A percentile compares a stretch with the other conserved stretches of the same genome.
Conservation (phyloP, 2,329 filamentous ascomycete species). For the Trichophyton verrucosum region DNA sequence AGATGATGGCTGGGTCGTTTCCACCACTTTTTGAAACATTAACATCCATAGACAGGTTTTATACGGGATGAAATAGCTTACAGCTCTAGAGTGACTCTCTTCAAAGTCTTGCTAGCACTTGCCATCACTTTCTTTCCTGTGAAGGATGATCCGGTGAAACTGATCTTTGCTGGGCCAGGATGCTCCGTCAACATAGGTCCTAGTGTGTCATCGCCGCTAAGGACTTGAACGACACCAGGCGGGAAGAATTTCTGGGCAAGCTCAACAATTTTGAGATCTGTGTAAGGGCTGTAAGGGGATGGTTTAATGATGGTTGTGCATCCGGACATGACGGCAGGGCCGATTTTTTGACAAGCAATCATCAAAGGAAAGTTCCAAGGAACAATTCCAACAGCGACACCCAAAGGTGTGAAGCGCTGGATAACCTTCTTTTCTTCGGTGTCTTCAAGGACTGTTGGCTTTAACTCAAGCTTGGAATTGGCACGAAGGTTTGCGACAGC, state of each 20-base stretch:
- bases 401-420: slow-evolving; percentile 28
- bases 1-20: slow-evolving; percentile 45
- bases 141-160: slow-evolving; percentile 45
- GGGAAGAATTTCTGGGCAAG: slow-evolving; percentile 40
- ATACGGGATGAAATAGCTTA: slow-evolving; percentile 1
- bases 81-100: slow-evolving; percentile 42
- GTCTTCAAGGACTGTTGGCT: slow-evolving; percentile 36
- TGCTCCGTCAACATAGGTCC: slow-evolving; percentile 45
- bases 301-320: slow-evolving; percentile 45
- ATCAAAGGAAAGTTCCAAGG: slow-evolving; percentile 46
- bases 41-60: neutral
- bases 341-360: slow-evolving; percentile 39
- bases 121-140: slow-evolving; percentile 41
- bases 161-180: slow-evolving; percentile 44
- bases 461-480: slow-evolving; percentile 24
- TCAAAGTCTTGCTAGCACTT: slow-evolving; percentile 40
- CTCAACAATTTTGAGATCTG: slow-evolving; percentile 42
- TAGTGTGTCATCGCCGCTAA: slow-evolving; percentile 44
- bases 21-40: slow-evolving; percentile 30
- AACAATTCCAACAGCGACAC: slow-evolving; percentile 41
- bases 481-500: slow-evolving; percentile 15
- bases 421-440: slow-evolving; percentile 28
- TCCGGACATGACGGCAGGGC: slow-evolving; percentile 39
- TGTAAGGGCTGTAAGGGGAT: slow-evolving; percentile 45
- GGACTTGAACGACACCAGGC: slow-evolving; percentile 43